Base-by-base conservation (phyloP, 805 yeast species). In the Lipomyces oligophaga region DNA sequence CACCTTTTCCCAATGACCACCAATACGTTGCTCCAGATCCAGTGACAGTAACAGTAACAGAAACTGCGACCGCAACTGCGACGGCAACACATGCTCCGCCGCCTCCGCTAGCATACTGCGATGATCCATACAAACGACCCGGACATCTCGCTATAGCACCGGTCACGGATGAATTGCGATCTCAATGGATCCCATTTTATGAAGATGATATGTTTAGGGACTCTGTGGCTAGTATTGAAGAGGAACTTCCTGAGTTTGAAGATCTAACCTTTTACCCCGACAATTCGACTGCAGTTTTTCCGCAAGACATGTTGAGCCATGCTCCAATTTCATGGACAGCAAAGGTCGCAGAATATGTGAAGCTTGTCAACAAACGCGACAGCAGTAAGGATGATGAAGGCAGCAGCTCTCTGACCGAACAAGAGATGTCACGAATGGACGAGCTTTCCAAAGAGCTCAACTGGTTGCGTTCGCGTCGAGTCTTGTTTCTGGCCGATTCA, bases 81-180 rank as follows among this genome's bases (percentile, higher is more conserved):
- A n/a, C n/a, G n/a, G n/a, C n/a, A n/a, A 25, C n/a, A 21, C 8
- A 10, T 26, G 11, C 13, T 26, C 26, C 15, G 33, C n/a, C 30
- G 18, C 25, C 10, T 38, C 43, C 4, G 30, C 10, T n/a, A 13
- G 26, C 27, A n/a, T n/a, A n/a, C 8, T 49, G 54, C 37, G 38
- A 21, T 11, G 55, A 50, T 32, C 49, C 55, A 13, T 50, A 47
- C 41, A 55, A 55, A 19, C 18, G 27, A 24, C 55, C 55, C 18
- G 55, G 55, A 2, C 47, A 35, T 18, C 43, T 50, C 18, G 20
- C 33, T 35, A 21, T 38, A 16, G 18, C 38, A 11, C n/a, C n/a
- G n/a, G n/a, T n/a, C n/a, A 25, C 34, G 11, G 38, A 41, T 26
- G 24, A 27, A 25, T 25, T 26, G n/a, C 6, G 11, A 15, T 31